Evolutionary conservation across 768 basidiomycete species (phyloP), one percentile per base, ranked within the genome.

Genomic region (Brasilioporus rufonigricans): DNA sequence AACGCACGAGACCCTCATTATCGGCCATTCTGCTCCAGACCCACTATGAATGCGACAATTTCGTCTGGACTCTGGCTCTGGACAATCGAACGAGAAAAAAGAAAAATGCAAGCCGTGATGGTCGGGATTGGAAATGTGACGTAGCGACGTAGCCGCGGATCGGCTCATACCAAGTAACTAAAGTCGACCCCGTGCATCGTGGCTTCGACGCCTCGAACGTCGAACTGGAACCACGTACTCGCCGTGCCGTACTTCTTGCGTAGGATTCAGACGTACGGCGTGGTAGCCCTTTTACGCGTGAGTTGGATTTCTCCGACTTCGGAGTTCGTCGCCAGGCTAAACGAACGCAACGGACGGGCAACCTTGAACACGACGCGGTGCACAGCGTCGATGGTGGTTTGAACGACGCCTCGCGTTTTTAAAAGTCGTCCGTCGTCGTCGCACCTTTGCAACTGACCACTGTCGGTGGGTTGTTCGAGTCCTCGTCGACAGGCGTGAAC

Each of bases 111-210:
- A 9, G 29, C 56, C 56, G 56, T 43, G 48, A 40, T 57, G 43
- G 47, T 45, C 56, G 56, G 56, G 41, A 18, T 40, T 39, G 29
- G 44, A 35, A 29, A 40, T n/a, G n/a, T n/a, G n/a, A n/a, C n/a
- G 40, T 38, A 32, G 41, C 43, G 32, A 45, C 41, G 19, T 33
- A 7, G 46, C 56, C 56, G 56, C 56, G 56, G 56, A 57, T 57
- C 56, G 56, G 19, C 24, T 44, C 41, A 38, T 56, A 55, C 27
- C 27, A 29, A 29, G 27, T 9, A 29, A 29, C 27, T 9, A 29
- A 29, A 4, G 27, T 29, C 27, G 27, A 29, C 27, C 9, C 27
- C n/a, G n/a, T 29, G 27, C 27, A 9, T 29, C 27, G 27, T 29
- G 27, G 5, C 27, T 29, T 29, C 27, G 27, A 29, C 27, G 27